phyloP scores from a whole-genome alignment of 139 green algal species.

The Tetradesmus lagerheimii region DNA sequence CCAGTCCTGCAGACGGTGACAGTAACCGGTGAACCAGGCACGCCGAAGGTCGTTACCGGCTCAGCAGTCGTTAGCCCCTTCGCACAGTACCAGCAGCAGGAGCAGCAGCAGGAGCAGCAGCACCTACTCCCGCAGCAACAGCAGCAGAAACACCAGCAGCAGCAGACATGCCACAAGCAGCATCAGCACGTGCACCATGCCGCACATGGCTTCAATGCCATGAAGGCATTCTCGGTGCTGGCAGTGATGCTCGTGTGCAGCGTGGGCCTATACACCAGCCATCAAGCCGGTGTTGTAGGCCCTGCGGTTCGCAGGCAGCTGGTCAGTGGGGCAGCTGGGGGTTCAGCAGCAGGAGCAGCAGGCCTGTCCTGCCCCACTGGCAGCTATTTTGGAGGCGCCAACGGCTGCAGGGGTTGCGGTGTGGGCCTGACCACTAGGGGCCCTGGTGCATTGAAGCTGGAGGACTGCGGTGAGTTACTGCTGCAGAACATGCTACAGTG shows the following conservation, averaged over 20 bases:
- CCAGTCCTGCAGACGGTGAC: not conserved
- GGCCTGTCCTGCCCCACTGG: not conserved
- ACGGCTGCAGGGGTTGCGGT: not conserved
- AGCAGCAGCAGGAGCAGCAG: not conserved
- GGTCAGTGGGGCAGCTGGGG: not conserved
- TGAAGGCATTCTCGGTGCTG: not conserved
- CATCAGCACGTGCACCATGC: not conserved
- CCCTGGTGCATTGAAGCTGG: not conserved
- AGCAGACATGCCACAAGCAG: not conserved
- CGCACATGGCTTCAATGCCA: not conserved
- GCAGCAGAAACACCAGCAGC: not conserved
- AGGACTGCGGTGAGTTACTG: not conserved
- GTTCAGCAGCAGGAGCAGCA: not conserved
- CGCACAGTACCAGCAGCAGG: not conserved
- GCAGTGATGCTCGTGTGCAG: not conserved
- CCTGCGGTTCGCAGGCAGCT: not conserved
- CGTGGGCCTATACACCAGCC: not conserved
- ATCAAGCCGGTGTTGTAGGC: not conserved
- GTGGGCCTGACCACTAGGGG: not conserved
- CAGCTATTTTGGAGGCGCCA: not conserved
- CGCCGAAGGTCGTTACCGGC: not conserved
- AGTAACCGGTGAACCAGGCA: not conserved
- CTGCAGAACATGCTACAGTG: not conserved
- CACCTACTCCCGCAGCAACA: not conserved
- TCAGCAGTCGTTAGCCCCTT: not conserved